Percentiles rank a stretch among this genome's conserved stretches.
These are phyloP conservation scores for Saururus chinensis DNA, from an alignment of 164 flowering plant genomes.

Conservation along the genomic window DNA sequence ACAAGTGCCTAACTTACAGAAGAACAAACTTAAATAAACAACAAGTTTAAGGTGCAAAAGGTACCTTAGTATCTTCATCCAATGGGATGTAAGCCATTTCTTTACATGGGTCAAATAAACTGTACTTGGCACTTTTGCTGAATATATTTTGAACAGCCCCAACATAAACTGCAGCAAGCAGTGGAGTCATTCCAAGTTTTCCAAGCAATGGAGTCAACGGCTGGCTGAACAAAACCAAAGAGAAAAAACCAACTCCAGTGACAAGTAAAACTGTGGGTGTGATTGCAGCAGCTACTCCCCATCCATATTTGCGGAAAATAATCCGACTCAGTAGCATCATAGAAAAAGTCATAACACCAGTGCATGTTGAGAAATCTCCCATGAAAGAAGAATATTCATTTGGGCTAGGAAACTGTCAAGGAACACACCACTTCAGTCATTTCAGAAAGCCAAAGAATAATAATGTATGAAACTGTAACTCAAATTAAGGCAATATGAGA, in stretches of 20 bases:
- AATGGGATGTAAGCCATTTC: constrained; percentile 27
- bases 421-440: background rate
- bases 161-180: constrained; percentile 25
- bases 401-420: constrained; percentile 23
- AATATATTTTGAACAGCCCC: constrained; percentile 24
- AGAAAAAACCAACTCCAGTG: constrained; percentile 21
- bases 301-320: constrained; percentile 23
- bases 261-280: constrained; percentile 20
- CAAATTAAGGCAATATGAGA: too few relatives aligned
- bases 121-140: constrained; percentile 26
- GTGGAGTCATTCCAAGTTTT: constrained; percentile 18
- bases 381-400: constrained; percentile 25
- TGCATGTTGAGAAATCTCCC: constrained; percentile 23
- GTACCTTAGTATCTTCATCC: constrained; percentile 25
- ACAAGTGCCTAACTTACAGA: background rate
- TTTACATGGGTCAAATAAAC: constrained; percentile 24
- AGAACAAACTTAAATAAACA: background rate
- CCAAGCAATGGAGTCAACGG: constrained; percentile 17
- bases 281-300: constrained; percentile 26
- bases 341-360: constrained; percentile 21
- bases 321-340: constrained; percentile 23
- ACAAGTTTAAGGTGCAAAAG: background rate
- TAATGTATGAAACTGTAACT: background rate
- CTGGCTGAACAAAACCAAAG: constrained; percentile 16
- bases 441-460: background rate